Base-by-base conservation (phyloP, 805 yeast genomes). In the Myxozyma melibiosi region DNA sequence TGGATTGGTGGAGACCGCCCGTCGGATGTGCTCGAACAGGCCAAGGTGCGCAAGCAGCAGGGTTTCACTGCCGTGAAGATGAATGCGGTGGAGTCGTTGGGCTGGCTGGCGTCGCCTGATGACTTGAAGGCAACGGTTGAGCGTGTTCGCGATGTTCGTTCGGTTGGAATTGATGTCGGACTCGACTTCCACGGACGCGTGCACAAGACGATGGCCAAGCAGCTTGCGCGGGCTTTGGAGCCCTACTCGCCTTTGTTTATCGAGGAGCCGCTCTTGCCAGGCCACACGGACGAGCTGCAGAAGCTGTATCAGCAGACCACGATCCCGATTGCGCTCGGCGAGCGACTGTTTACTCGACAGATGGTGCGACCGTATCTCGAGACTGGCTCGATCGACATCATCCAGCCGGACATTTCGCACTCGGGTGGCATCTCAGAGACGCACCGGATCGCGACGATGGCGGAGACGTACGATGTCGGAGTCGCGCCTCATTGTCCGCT, bases 1-100 rank as follows among this genome's bases (percentile, higher is more conserved):
- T 69, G 72, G 72, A 69, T 69, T 54, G 72, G 72, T 13, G 72
- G 72, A 9, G 68, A 66, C 60, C 62, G 65, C 24, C 68, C 68
- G 4, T 24, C 62, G 6, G 65, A 67, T 47, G 72, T 69, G 18
- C 57, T 47, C 13, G 54, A 45, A 25, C 67, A 63, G 13, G 72
- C 72, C 34, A 41, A 55, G 45, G 55, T 30, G 13, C 61, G 72
- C 33, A 68, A 67, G 55, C 57, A 41, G 25, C 70, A 69, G 47
- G 72, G 72, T 2, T 69, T 69, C 65, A 69, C 69, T 20, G 68
- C 71, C 6, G 70, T 69, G 39, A 69, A 69, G 55, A 69, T 69
- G 72, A 69, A 69, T 50, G 71, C 68, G 20, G 57, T 60, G n/a
- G 71, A 69, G 35, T 58, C 66, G 28, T 59, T 68, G 13, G 44